A percentile compares a stretch with the other conserved stretches of the same genome.
These are phyloP conservation scores for Diaporthe helianthi DNA, from an alignment of 2,329 filamentous ascomycete genomes.

Conservation along the genomic window DNA sequence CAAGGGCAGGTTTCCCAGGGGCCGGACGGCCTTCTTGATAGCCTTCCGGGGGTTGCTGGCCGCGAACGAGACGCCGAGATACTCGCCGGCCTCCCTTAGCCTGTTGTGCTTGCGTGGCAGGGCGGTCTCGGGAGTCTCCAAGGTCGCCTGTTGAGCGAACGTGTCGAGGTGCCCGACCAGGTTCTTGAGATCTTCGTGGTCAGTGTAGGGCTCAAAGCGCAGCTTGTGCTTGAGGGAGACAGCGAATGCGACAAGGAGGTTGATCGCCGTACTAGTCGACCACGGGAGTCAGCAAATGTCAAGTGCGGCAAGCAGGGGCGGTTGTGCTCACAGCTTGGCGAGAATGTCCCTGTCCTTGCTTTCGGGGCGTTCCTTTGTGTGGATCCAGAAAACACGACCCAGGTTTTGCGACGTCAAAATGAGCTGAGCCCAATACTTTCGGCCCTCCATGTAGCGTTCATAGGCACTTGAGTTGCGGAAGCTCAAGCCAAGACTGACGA, in stretches of 20 bases:
- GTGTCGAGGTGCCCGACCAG: conserved; percentile 71
- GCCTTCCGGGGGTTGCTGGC: conserved; percentile 73
- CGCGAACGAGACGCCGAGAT: conserved; percentile 72
- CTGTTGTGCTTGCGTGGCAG: conserved; percentile 41
- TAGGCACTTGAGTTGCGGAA: conserved; percentile 83
- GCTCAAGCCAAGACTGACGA: conserved; percentile 78
- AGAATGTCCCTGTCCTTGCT: conserved; percentile 68
- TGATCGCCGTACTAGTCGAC: conserved; percentile 61
- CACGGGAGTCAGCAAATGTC: conserved; percentile 11
- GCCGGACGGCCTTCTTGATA: conserved; percentile 70
- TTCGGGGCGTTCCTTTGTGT: conserved; percentile 69
- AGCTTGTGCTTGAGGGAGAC: conserved; percentile 75
- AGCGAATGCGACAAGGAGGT: conserved; percentile 73
- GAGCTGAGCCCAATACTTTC: conserved; percentile 64
- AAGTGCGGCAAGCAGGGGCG: background rate
- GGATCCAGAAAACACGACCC: conserved; percentile 84
- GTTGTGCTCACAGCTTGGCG: conserved; percentile 59
- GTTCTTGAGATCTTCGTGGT: conserved; percentile 70
- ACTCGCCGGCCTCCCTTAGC: conserved; percentile 66
- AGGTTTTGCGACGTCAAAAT: conserved; percentile 70
- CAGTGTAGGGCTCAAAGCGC: conserved; percentile 74
- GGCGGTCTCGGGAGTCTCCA: conserved; percentile 47
- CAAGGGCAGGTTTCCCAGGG: conserved; percentile 74
- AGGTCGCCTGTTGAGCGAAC: conserved; percentile 59
- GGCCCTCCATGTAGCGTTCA: conserved; percentile 67